A percentile compares a stretch with the other conserved stretches of the same genome.
Evolutionary conservation across 139 green algal genomes (phyloP).

Genomic region (Micractinium sp.): DNA sequence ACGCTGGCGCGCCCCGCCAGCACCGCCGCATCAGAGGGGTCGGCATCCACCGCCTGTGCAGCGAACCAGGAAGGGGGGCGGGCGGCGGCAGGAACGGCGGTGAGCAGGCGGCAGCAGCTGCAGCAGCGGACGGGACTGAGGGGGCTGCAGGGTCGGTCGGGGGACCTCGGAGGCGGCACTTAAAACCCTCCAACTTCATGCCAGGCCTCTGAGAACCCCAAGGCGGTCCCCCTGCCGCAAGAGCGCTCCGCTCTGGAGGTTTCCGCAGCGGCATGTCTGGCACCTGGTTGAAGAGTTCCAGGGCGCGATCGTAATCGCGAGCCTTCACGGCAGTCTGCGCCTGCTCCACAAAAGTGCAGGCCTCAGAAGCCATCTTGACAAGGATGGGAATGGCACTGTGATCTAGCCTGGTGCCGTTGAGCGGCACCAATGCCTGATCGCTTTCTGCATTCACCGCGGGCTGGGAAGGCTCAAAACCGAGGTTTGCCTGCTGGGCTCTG

Average conservation of each 20-base stretch:
- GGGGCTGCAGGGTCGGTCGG: neutral
- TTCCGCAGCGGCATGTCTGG: neutral
- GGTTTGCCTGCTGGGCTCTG: too few relatives aligned
- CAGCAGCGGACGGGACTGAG: too few relatives aligned
- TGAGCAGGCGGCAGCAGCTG: neutral
- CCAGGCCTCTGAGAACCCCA: neutral
- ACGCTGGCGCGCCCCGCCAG: constrained; percentile 54
- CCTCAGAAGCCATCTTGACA: too few relatives aligned
- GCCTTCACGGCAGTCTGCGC: neutral
- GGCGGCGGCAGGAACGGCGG: too few relatives aligned
- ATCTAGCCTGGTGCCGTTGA: too few relatives aligned
- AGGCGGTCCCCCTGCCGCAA: too few relatives aligned
- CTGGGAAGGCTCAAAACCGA: too few relatives aligned
- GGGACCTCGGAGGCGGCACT: neutral
- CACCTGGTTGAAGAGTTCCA: constrained; percentile 49
- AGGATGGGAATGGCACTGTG: too few relatives aligned
- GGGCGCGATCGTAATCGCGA: constrained; percentile 32
- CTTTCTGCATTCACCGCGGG: too few relatives aligned
- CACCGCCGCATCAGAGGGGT: neutral
- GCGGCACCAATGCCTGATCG: too few relatives aligned
- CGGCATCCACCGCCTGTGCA: constrained; percentile 16
- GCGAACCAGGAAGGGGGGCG: neutral
- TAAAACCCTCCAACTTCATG: neutral
- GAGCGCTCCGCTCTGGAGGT: neutral
- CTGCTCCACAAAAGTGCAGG: neutral